Base-by-base conservation (phyloP, 2,329 filamentous ascomycete genomes). In the Whalleya microplaca region DNA sequence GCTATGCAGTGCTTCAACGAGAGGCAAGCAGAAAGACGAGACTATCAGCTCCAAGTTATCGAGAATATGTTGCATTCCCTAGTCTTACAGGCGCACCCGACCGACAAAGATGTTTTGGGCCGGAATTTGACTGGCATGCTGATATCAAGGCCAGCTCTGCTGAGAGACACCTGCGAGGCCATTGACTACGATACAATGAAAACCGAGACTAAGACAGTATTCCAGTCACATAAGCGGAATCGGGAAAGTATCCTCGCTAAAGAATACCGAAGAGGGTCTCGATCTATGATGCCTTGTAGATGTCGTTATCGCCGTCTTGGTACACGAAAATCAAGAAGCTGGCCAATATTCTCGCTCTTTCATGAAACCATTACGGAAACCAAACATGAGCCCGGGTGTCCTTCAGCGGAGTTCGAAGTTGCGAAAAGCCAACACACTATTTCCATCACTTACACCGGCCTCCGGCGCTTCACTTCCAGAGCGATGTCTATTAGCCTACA, bases 401-500 rank as follows among this genome's bases (percentile, higher is more conserved):
- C 48, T 1, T 20, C 18, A 3, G 41, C 42, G 3, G 12, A 10
- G 20, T 5, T 16, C 21, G 7, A 2, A 1, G 10, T 6, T 21
- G 4, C 10, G 2, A 18, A 54, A 18, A n/a, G 10, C 2, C 21
- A 44, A 18, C 47, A 16, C 41, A 23, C 19, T 12, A 29, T 9
- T 27, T 46, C 16, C 16, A 5, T 58, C 21, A 54, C 43, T 2
- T 59, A 21, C 18, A 43, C 42, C 10, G 59, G 56, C 6, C 21
- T 62, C 12, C 46, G 21, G 37, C 37, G 44, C 21, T 37, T 62
- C 8, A 37, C 57, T 10, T 53, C 52, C 4, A 44, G 48, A 9
- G 59, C 59, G 14, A 18, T 59, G 16, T 48, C 45, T n/a, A 46
- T 45, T 5, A 53, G 56, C 19, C 40, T 59, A 1, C 40, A n/a